Evolutionary conservation across 2,329 filamentous ascomycete species (phyloP), one percentile per base, ranked within the genome.

Genomic region (Hypocrella siamensis): DNA sequence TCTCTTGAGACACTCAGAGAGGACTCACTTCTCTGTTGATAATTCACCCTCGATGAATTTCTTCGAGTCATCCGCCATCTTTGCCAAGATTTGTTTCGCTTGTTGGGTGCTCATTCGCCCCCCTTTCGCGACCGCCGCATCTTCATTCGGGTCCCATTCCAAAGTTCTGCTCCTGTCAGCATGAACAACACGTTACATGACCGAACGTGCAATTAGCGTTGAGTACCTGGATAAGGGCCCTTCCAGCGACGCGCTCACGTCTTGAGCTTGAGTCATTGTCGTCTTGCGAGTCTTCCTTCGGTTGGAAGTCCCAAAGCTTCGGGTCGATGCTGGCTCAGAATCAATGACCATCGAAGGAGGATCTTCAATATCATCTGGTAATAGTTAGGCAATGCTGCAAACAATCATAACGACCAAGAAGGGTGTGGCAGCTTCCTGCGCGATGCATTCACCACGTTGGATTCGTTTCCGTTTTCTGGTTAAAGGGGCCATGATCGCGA

Each of bases 381-480:
- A 17, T 17, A 28, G 16, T 22, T 15, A 6, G 3, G 7, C 8
- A 17, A 22, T 14, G n/a, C 10, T 19, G 21, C 28, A 30, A 22
- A 7, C 21, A 22, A 22, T 7, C 7, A 22, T 22, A 12, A 22
- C 7, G n/a, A n/a, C n/a, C n/a, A n/a, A n/a, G n/a, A n/a, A n/a
- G n/a, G n/a, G n/a, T n/a, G n/a, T n/a, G n/a, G n/a, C n/a, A n/a
- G n/a, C n/a, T n/a, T n/a, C n/a, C n/a, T n/a, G n/a, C n/a, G n/a
- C n/a, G 21, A 24, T 4, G 8, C 4, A 29, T 39, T 28, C 30
- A 46, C 50, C 46, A 5, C 35, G 40, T 12, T 30, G 33, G 6
- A 42, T 40, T 6, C 25, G 27, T 18, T 42, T 51, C 34, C 46
- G 45, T 26, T 48, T 52, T n/a, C 44, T 36, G 9, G 42, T 42